Evolutionary conservation across 768 basidiomycete species (phyloP).

Genomic region (Pluteus cervinus): DNA sequence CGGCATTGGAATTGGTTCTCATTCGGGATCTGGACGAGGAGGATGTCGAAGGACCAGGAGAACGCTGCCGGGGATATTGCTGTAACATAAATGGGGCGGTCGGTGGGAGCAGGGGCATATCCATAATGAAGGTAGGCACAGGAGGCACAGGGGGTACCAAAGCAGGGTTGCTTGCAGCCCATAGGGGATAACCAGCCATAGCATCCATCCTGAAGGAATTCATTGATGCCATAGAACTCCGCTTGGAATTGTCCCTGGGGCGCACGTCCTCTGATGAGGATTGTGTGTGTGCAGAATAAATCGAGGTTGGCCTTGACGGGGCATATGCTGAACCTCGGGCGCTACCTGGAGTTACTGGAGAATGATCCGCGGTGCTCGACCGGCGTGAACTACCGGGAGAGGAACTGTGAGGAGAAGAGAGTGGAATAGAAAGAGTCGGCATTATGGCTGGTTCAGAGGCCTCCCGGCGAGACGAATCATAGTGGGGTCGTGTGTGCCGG

Average conservation of each 20-base stretch:
- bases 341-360: constrained; percentile 25
- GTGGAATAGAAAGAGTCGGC: constrained; percentile 18
- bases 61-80: constrained; percentile 39
- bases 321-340: constrained; percentile 22
- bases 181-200: constrained; percentile 27
- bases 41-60: constrained; percentile 26
- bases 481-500: constrained; percentile 27
- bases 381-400: constrained; percentile 50
- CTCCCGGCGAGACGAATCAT: constrained; percentile 36
- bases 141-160: constrained; percentile 32
- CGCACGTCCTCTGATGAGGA: constrained; percentile 56
- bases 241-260: constrained; percentile 30
- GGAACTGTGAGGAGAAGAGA: constrained; percentile 28
- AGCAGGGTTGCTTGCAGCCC: constrained; percentile 33
- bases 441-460: constrained; percentile 38
- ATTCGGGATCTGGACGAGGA: constrained; percentile 30
- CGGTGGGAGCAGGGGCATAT: constrained; percentile 69
- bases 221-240: constrained; percentile 30
- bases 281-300: constrained; percentile 42
- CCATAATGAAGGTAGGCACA: constrained; percentile 42
- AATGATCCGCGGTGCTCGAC: constrained; percentile 31
- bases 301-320: constrained; percentile 48
- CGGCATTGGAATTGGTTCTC: constrained; percentile 27
- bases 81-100: constrained; percentile 74
- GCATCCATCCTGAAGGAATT: constrained; percentile 20